Base-by-base conservation (phyloP, 208 protist species). In the Wallacemonas rigidus region DNA sequence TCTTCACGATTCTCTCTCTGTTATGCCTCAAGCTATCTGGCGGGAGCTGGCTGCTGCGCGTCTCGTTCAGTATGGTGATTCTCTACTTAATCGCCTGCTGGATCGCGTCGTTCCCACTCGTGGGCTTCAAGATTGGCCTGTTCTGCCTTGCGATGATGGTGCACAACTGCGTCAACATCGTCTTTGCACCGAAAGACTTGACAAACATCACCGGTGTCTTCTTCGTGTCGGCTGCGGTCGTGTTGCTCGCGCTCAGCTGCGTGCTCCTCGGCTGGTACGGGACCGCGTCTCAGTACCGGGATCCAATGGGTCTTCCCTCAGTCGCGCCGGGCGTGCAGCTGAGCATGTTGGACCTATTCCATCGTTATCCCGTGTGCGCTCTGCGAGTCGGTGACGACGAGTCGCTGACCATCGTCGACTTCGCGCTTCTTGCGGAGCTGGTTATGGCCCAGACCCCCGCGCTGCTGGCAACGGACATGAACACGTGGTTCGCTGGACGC, bases 191-290 rank as follows among this genome's bases (percentile, higher is more conserved):
- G 12, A 58, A 64, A n/a, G 54, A 78, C 2, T 60, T 88, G 43
- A 82, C 75, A 38, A 79, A 71, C 77, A 89, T 90, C 40, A 60
- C 72, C 50, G 89, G 73, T 12, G 74, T 75, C 36, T 88, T 90
- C 64, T 73, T 90, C 48, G 55, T 86, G 45, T 74, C 71, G n/a
- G 50, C 69, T 0, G 80, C 75, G 7, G 55, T 84, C 3, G 43
- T 86, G 39, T 69, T 92, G 38, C 70, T 94, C 2, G 64, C 62
- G 44, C 54, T 91, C 51, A 72, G 81, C 17, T 85, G 79, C 65
- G 74, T 87, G 43, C 70, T 94, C 39, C 76, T 94, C 5, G 89
- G 87, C 17, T 92, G 85, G 82, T 83, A 88, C 51, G 87, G 89
- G 48, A 89, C 83, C 36, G 80, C 76, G 44, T 63, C 71, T 43